Evolutionary conservation across 331 rosid species (phyloP).

Genomic region (Dryas integrifolia): DNA sequence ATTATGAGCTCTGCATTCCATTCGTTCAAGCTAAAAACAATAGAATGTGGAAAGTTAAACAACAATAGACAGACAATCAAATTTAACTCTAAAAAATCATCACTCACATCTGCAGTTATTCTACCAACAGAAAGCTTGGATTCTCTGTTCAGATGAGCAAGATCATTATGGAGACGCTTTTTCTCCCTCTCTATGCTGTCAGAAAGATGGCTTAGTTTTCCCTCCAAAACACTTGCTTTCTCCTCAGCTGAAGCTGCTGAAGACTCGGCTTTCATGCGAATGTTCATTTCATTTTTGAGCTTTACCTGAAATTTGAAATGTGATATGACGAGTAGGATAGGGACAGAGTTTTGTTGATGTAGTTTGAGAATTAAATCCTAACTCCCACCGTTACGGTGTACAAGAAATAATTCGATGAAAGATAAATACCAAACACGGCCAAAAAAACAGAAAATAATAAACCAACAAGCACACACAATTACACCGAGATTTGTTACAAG

Average conservation of each 20-base stretch:
- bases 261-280: constrained; percentile 71
- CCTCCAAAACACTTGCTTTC: constrained; percentile 54
- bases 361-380: no score
- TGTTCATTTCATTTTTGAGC: constrained; percentile 60
- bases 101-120: constrained; percentile 63
- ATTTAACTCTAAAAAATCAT: constrained; percentile 18
- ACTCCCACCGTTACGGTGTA: no score
- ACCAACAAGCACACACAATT: no score
- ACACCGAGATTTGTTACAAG: no score
- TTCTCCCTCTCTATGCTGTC: constrained; percentile 64
- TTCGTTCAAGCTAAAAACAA: constrained; percentile 61
- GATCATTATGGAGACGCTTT: constrained; percentile 49
- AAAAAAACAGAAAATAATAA: no score
- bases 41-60: constrained; percentile 29
- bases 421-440: no score
- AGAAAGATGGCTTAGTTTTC: constrained; percentile 56
- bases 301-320: constrained; percentile 51
- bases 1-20: constrained; percentile 68
- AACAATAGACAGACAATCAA: neutral
- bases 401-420: no score
- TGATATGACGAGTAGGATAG: neutral
- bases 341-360: neutral
- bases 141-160: constrained; percentile 57
- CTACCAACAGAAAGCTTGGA: constrained; percentile 68
- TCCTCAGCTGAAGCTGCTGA: constrained; percentile 59